Evolutionary conservation across 2,329 filamentous ascomycete species (phyloP).

Genomic region (Elsinoe fawcettii): DNA sequence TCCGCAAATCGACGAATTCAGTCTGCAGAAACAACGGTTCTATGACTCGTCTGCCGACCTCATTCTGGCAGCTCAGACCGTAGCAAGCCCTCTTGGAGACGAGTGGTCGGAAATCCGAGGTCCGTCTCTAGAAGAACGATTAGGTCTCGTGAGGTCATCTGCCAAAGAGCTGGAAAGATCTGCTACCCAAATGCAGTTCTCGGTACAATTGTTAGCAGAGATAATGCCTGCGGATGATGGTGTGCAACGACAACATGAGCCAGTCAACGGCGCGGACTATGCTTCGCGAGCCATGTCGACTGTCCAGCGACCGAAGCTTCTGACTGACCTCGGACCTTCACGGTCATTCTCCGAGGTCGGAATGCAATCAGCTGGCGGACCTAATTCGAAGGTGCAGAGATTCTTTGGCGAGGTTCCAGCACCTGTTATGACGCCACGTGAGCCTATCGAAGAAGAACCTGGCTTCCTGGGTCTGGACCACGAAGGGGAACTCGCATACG

Average conservation of each 20-base stretch:
- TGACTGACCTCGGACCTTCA: constrained; percentile 50
- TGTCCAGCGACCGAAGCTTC: constrained; percentile 40
- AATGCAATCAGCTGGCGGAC: constrained; percentile 24
- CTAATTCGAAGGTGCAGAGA: constrained; percentile 42
- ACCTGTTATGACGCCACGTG: constrained; percentile 32
- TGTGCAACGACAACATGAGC: constrained; percentile 17
- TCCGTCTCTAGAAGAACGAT: constrained; percentile 76
- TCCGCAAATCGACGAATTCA: constrained; percentile 79
- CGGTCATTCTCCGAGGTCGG: constrained; percentile 55
- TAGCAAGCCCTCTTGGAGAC: constrained; percentile 84
- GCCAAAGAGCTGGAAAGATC: constrained; percentile 76
- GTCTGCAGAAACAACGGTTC: constrained; percentile 80
- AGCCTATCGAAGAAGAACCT: constrained; percentile 60
- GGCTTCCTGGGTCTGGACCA: constrained; percentile 80
- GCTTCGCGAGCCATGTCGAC: constrained; percentile 30
- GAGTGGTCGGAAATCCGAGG: constrained; percentile 93
- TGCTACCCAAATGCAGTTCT: constrained; percentile 79
- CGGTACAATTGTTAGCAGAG: constrained; percentile 78
- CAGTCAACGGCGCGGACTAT: constrained; percentile 24
- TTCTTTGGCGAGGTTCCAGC: constrained; percentile 47
- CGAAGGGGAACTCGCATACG: constrained; percentile 83
- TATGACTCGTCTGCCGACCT: constrained; percentile 93
- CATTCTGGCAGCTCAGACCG: constrained; percentile 75
- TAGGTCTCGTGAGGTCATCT: constrained; percentile 71
- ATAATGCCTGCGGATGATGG: constrained; percentile 52